Evolutionary conservation across 257 asterid species (phyloP).

Genomic region (Knoxia roxburghii): DNA sequence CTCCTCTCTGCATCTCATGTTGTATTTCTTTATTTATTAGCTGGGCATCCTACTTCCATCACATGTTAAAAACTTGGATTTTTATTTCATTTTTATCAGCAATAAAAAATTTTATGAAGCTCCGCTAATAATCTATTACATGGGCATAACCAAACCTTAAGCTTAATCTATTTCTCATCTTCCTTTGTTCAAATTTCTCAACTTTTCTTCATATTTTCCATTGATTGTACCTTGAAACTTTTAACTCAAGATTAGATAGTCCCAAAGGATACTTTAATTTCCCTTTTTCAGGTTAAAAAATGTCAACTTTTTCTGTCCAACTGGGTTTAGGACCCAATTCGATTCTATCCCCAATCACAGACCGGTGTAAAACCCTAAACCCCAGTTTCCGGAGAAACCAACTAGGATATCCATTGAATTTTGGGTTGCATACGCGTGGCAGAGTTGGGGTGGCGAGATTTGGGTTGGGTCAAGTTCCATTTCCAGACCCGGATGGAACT

Average conservation of each 20-base stretch:
- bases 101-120: background rate
- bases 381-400: slow-evolving; percentile 39
- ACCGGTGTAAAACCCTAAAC: slow-evolving; percentile 35
- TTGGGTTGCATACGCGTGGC: slow-evolving; percentile 44
- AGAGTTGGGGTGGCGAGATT: slow-evolving; percentile 55
- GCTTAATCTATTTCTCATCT: slow-evolving; percentile 1
- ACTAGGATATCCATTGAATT: slow-evolving; percentile 32
- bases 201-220: background rate
- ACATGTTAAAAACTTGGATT: background rate
- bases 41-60: background rate
- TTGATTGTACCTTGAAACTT: background rate
- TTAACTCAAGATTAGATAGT: background rate
- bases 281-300: slow-evolving; percentile 10
- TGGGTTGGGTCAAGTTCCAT: slow-evolving; percentile 74
- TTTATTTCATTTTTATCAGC: background rate
- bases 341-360: slow-evolving; percentile 43
- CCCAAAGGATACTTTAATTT: too few relatives aligned
- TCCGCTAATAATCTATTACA: background rate
- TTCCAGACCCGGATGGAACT: slow-evolving; percentile 59
- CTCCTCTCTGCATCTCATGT: too few relatives aligned
- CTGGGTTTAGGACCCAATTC: slow-evolving; percentile 40
- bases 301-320: slow-evolving; percentile 49
- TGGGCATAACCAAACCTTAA: slow-evolving; percentile 2
- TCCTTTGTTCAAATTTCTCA: background rate
- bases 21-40: too few relatives aligned